Evolutionary conservation across 495 filamentous ascomycete genomes (phyloP).

Genomic region (Lineolata rhizophorae): DNA sequence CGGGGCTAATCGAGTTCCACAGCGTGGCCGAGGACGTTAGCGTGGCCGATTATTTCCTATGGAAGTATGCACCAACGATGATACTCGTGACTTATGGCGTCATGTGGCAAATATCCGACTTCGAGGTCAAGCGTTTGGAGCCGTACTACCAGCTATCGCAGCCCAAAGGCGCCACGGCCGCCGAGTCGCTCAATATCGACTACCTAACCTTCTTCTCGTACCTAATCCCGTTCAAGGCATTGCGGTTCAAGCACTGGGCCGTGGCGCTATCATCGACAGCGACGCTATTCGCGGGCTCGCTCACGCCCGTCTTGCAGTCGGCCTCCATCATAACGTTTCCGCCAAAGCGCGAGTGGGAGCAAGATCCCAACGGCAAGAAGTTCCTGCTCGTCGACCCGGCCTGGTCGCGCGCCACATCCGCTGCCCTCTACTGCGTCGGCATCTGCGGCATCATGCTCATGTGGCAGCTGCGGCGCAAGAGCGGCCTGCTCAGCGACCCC

Average conservation of each 20-base stretch:
- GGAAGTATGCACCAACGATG: constrained; percentile 52
- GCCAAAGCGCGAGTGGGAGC: neutral
- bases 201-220: constrained; percentile 44
- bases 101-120: constrained; percentile 52
- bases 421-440: constrained; percentile 27
- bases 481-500: constrained; percentile 43
- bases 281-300: constrained; percentile 36
- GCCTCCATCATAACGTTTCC: constrained; percentile 32
- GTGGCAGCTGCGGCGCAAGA: constrained; percentile 34
- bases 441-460: constrained; percentile 28
- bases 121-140: constrained; percentile 52
- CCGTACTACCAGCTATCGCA: constrained; percentile 54
- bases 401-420: constrained; percentile 39
- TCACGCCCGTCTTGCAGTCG: constrained; percentile 39
- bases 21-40: constrained; percentile 26
- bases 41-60: constrained; percentile 33
- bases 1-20: constrained; percentile 27
- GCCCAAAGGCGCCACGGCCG: constrained; percentile 34
- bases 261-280: constrained; percentile 39
- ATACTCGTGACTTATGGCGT: constrained; percentile 50
- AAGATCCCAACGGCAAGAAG: constrained; percentile 12
- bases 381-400: constrained; percentile 29
- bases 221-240: constrained; percentile 35
- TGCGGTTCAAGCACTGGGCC: constrained; percentile 38
- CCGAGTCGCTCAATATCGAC: constrained; percentile 49